These are phyloP conservation scores for Lizonia empirigonia DNA, from an alignment of 2,329 filamentous ascomycete genomes.

Conservation along the genomic window DNA sequence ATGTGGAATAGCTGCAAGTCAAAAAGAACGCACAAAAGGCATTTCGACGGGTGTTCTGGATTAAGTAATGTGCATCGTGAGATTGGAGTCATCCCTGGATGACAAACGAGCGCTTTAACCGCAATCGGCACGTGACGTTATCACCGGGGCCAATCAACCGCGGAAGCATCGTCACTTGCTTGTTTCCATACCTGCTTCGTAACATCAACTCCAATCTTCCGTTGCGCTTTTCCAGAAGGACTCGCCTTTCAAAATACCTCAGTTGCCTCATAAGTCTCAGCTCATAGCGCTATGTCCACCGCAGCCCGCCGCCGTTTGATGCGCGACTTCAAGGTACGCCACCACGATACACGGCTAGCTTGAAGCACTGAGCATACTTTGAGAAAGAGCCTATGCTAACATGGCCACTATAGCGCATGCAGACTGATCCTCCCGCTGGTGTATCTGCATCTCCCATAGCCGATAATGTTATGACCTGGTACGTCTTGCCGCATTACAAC, in stretches of 20 bases:
- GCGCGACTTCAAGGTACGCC: conserved; percentile 95
- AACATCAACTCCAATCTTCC: neutral
- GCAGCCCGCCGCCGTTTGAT: conserved; percentile 94
- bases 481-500: conserved; percentile 41
- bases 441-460: conserved; percentile 95
- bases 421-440: conserved; percentile 95
- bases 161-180: conserved; percentile 9
- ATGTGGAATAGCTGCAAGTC: neutral
- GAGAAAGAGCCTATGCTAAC: conserved; percentile 16
- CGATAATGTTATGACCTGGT: conserved; percentile 98
- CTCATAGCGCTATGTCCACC: conserved; percentile 72
- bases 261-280: neutral
- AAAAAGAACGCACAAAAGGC: neutral
- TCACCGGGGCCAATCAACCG: conserved; percentile 5
- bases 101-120: conserved; percentile 1
- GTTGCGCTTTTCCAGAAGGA: neutral
- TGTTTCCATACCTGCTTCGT: neutral
- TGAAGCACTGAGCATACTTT: neutral
- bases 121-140: conserved; percentile 16
- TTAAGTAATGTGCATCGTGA: conserved; percentile 1
- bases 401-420: conserved; percentile 76
- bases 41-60: neutral
- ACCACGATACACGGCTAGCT: conserved; percentile 17
- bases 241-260: neutral
- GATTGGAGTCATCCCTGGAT: neutral